These are phyloP conservation scores for Echites panduratus DNA, from an alignment of 257 asterid species.

Conservation along the genomic window DNA sequence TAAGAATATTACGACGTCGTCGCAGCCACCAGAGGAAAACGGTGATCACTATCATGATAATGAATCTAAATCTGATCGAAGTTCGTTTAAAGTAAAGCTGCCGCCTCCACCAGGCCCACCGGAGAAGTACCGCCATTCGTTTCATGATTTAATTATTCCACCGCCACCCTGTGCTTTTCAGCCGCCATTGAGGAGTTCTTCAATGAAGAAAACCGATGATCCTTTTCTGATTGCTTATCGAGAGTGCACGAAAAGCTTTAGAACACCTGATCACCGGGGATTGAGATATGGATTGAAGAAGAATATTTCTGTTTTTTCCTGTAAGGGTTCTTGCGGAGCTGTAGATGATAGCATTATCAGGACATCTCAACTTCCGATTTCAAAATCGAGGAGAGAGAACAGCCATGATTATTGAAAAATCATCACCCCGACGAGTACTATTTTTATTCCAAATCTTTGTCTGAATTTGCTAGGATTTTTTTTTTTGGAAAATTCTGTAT, in stretches of 20 bases:
- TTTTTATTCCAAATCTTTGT: not conserved
- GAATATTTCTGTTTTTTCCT: constrained; percentile 46
- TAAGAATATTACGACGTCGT: no score
- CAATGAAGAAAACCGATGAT: constrained; percentile 48
- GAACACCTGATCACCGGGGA: constrained; percentile 12
- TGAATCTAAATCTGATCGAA: not conserved
- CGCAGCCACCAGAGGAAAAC: not conserved
- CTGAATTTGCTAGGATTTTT: not conserved
- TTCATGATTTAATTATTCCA: constrained; percentile 29
- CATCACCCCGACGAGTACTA: not conserved
- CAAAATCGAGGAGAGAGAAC: constrained; percentile 34
- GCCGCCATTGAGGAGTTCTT: constrained; percentile 23
- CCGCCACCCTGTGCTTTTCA: constrained; percentile 50
- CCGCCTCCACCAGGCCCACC: constrained; percentile 51
- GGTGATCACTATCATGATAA: not conserved
- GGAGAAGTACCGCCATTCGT: constrained; percentile 24
- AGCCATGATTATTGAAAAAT: not conserved
- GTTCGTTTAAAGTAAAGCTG: constrained; percentile 20
- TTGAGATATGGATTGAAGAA: constrained; percentile 33
- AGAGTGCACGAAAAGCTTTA: constrained; percentile 61
- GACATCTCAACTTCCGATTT: constrained; percentile 36
- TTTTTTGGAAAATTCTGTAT: no score
- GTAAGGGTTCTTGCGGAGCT: constrained; percentile 41
- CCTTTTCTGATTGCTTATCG: constrained; percentile 60
- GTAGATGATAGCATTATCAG: constrained; percentile 35